Evolutionary conservation across 2,329 filamentous ascomycete species (phyloP), one percentile per base, ranked within the genome.

Genomic region (Arthrocladium fulminans): DNA sequence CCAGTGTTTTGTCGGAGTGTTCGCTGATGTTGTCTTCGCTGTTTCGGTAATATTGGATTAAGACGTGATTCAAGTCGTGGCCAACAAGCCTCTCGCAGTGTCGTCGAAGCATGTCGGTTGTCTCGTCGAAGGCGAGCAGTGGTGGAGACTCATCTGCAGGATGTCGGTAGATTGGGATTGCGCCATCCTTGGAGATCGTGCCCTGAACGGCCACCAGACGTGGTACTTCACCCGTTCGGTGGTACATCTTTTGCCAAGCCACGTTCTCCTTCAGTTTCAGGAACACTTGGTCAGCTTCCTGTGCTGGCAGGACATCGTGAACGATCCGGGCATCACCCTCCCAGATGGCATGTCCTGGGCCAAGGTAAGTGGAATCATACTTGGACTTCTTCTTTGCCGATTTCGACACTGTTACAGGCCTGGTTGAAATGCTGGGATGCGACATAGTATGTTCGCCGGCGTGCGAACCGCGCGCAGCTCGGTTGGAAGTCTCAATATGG

Each of bases 1-100:
- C 92, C 20, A 98, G 73, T 0, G 90, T 95, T 68, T 98, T 98
- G 64, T 98, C 92, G 32, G 88, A 94, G 62, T 98, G 92, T 63
- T 98, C 92, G 0, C 87, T 92, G 53, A 98, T 98, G 63, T 88
- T 88, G 66, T 98, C 92, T 41, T 79, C 80, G 2, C 90, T 87
- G 57, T 77, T 76, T n/a, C 92, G 86, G 61, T 98, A 98, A 50
- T 88, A 78, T 61, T 98, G 92, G 39, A 98, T 94, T 41, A 98
- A 70, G 1, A 83, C 89, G 63, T 98, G 92, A 60, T 98, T 98
- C 35, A 98, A 68, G 1, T 78, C 70, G 60, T 97, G 92, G 0
- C 86, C 84, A 1, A 94, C 74, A 13, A 79, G 71, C 48, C 76
- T 73, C 63, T 95, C 87, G 0, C 88, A 83, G 47, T 76, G 75